phyloP scores from a whole-genome alignment of 768 basidiomycete species.

The Leccinum uliginosum region DNA sequence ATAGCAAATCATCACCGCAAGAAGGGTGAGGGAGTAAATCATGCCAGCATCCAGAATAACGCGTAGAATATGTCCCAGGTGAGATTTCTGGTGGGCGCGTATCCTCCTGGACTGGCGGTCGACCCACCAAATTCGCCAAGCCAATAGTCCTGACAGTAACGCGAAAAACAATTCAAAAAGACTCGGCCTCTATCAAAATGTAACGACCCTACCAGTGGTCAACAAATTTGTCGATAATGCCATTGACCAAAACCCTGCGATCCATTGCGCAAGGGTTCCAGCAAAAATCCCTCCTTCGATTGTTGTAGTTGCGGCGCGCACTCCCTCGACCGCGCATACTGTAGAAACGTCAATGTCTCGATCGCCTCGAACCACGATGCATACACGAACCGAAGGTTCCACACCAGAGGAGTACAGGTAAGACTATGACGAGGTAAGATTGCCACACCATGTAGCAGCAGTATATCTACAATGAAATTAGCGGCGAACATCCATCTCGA shows the following conservation, averaged over 20 bases:
- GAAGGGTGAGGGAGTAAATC: conserved; percentile 35
- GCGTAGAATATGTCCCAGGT: conserved; percentile 17
- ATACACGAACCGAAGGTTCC: conserved; percentile 19
- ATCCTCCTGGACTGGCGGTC: conserved; percentile 20
- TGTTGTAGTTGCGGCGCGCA: conserved; percentile 12
- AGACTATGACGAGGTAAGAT: conserved; percentile 19
- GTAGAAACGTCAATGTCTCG: not conserved
- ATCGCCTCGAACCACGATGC: not conserved
- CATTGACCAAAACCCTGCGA: conserved; percentile 30
- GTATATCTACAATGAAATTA: conserved; percentile 19
- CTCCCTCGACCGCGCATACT: conserved; percentile 20
- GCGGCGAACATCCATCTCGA: not conserved
- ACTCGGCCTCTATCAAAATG: not conserved
- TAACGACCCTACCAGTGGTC: conserved; percentile 25
- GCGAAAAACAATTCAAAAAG: not conserved
- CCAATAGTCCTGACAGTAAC: conserved; percentile 21
- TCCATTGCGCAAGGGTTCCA: conserved; percentile 27
- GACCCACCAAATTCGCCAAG: conserved; percentile 29
- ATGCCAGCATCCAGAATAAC: conserved; percentile 36
- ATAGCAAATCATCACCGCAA: conserved; percentile 30
- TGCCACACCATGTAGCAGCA: conserved; percentile 33
- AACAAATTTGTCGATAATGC: conserved; percentile 32
- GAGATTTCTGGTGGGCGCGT: not conserved
- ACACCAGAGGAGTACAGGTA: conserved; percentile 30
- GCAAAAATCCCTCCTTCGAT: conserved; percentile 24